Evolutionary conservation across 1,139 yeast species (phyloP).

Genomic region (Candida sanyaensis): DNA sequence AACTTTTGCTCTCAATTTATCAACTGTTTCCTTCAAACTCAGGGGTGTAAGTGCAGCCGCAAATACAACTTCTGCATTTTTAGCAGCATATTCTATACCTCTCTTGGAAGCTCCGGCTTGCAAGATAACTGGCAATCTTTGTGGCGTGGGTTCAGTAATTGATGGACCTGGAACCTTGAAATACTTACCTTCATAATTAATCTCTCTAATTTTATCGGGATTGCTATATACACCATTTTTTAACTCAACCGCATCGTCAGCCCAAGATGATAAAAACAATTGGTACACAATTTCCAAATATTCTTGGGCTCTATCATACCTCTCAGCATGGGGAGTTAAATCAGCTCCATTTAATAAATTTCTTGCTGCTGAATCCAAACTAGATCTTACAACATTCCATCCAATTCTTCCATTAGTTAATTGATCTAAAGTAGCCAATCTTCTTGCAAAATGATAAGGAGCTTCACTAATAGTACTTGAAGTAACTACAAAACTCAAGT

Average conservation of each 20-base stretch:
- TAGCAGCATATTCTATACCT: conserved; percentile 42
- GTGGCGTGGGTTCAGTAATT: conserved; percentile 42
- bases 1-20: conserved; percentile 24
- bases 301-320: conserved; percentile 43
- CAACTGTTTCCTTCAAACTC: conserved; percentile 24
- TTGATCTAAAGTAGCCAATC: conserved; percentile 42
- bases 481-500: conserved; percentile 38
- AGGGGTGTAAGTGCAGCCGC: conserved; percentile 27
- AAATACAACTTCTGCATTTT: conserved; percentile 42
- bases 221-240: conserved; percentile 28
- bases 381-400: conserved; percentile 43
- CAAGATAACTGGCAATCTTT: conserved; percentile 40
- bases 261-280: conserved; percentile 41
- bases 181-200: conserved; percentile 33
- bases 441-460: conserved; percentile 43
- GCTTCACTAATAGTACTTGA: conserved; percentile 44
- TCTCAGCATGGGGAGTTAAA: conserved; percentile 36
- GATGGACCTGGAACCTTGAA: conserved; percentile 46
- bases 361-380: conserved; percentile 41
- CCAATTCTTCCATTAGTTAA: conserved; percentile 45
- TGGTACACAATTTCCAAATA: conserved; percentile 40
- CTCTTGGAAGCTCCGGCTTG: conserved; percentile 47
- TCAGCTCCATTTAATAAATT: conserved; percentile 32
- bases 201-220: conserved; percentile 15
- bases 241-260: conserved; percentile 38